These are phyloP conservation scores for Porcisia hertigi DNA, from an alignment of 208 protist species.

Conservation along the genomic window DNA sequence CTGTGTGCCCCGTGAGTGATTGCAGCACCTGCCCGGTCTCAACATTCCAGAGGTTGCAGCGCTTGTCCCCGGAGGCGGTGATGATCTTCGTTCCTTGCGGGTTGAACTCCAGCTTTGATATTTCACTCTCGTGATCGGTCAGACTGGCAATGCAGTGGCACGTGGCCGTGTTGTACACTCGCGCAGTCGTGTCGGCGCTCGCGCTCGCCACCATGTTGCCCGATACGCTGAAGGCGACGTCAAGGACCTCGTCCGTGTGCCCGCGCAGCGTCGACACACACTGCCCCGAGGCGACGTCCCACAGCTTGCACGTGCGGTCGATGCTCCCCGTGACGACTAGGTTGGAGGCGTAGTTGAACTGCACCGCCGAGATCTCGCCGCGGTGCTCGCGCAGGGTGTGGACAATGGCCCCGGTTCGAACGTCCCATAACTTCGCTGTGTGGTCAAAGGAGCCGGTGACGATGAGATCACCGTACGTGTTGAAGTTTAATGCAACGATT, in stretches of 20 bases:
- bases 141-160: constrained; percentile 87
- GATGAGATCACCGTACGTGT: constrained; percentile 86
- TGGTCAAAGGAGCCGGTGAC: constrained; percentile 95
- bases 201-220: constrained; percentile 92
- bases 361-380: constrained; percentile 93
- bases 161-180: constrained; percentile 92
- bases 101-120: constrained; percentile 96
- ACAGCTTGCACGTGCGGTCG: constrained; percentile 95
- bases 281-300: constrained; percentile 91
- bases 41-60: constrained; percentile 93
- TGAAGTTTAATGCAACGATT: constrained; percentile 94
- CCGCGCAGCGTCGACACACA: constrained; percentile 90
- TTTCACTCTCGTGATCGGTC: constrained; percentile 93
- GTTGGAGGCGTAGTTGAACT: constrained; percentile 94
- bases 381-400: constrained; percentile 92
- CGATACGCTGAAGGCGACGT: constrained; percentile 91
- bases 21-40: constrained; percentile 88
- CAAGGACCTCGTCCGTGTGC: constrained; percentile 95
- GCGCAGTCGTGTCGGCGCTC: constrained; percentile 93
- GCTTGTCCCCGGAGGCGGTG: constrained; percentile 93
- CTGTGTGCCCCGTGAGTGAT: constrained; percentile 94
- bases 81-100: constrained; percentile 95
- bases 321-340: constrained; percentile 93
- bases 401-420: constrained; percentile 80
- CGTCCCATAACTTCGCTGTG: constrained; percentile 94